These are phyloP conservation scores for Cyberlindnera mycetangii DNA, from an alignment of 805 yeast genomes.

Conservation along the genomic window DNA sequence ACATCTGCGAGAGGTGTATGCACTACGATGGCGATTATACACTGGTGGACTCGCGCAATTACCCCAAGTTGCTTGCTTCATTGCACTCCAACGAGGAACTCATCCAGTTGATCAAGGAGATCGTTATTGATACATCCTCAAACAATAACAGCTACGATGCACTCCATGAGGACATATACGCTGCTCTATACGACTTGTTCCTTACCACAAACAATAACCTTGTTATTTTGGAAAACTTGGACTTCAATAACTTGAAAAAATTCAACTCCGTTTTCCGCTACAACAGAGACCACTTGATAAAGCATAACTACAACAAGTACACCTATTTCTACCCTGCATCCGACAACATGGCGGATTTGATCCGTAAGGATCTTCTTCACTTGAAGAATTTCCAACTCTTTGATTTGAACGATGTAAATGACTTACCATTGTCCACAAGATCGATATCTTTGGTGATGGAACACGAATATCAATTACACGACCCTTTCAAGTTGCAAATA, in stretches of 20 bases:
- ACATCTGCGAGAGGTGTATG: slow-evolving; percentile 20
- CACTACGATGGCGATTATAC: slow-evolving; percentile 27
- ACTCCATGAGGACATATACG: slow-evolving; percentile 22
- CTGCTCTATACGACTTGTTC: slow-evolving; percentile 27
- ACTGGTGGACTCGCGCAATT: slow-evolving; percentile 22
- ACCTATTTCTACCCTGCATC: slow-evolving; percentile 20
- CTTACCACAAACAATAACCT: slow-evolving; percentile 28
- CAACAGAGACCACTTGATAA: slow-evolving; percentile 27
- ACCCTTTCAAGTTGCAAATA: slow-evolving; percentile 9
- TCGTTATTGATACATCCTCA: slow-evolving; percentile 29
- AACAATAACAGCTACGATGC: slow-evolving; percentile 25
- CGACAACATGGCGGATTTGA: slow-evolving; percentile 17
- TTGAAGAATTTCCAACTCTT: slow-evolving; percentile 24
- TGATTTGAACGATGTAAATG: slow-evolving; percentile 23
- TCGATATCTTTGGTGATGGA: slow-evolving; percentile 23
- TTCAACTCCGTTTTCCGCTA: slow-evolving; percentile 25
- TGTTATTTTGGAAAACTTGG: slow-evolving; percentile 24
- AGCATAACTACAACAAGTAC: slow-evolving; percentile 26
- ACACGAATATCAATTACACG: slow-evolving; percentile 20
- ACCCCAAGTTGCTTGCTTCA: slow-evolving; percentile 28
- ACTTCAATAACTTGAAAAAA: slow-evolving; percentile 27
- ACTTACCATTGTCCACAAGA: slow-evolving; percentile 21
- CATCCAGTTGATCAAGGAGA: slow-evolving; percentile 24
- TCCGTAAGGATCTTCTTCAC: slow-evolving; percentile 23
- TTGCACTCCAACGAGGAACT: slow-evolving; percentile 27